Evolutionary conservation across 768 basidiomycete species (phyloP).

Genomic region (Mycena filopes): DNA sequence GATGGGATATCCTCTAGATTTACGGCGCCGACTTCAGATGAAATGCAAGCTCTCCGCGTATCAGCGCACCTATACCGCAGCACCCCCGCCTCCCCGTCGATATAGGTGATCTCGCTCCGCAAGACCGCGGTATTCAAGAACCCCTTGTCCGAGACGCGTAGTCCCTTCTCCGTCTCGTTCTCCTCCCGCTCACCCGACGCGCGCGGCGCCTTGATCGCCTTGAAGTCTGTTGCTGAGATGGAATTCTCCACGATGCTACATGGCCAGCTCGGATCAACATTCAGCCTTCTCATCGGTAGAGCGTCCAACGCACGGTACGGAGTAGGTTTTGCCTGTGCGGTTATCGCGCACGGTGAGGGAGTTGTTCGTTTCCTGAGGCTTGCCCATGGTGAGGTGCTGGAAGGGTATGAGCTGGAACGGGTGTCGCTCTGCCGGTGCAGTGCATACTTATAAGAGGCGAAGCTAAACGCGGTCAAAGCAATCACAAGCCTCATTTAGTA

Average conservation of each 20-base stretch:
- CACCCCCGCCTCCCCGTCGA: slow-evolving; percentile 89
- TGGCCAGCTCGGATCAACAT: slow-evolving; percentile 4
- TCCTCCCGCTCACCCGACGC: slow-evolving; percentile 75
- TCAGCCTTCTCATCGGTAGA: background rate
- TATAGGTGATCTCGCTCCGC: slow-evolving; percentile 85
- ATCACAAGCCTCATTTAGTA: no score
- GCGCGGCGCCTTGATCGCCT: slow-evolving; percentile 70
- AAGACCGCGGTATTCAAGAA: slow-evolving; percentile 88
- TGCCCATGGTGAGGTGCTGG: slow-evolving; percentile 26
- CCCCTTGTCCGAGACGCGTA: slow-evolving; percentile 82
- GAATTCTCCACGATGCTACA: slow-evolving; percentile 83
- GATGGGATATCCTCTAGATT: slow-evolving; percentile 85
- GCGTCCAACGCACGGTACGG: slow-evolving; percentile 67
- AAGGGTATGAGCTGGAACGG: slow-evolving; percentile 14
- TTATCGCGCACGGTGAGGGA: slow-evolving; percentile 82
- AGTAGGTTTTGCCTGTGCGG: slow-evolving; percentile 83
- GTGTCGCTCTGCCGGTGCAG: slow-evolving; percentile 9
- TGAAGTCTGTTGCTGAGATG: slow-evolving; percentile 84
- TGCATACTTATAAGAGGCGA: slow-evolving; percentile 3
- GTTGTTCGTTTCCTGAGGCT: slow-evolving; percentile 36
- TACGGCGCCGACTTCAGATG: background rate
- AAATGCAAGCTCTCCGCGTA: background rate
- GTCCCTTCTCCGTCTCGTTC: slow-evolving; percentile 85
- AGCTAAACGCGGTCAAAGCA: no score
- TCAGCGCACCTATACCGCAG: slow-evolving; percentile 75